Percentiles rank a stretch among this genome's conserved stretches.
phyloP scores from a whole-genome alignment of 352 stramenopile species.

The Pythium dissotocum region DNA sequence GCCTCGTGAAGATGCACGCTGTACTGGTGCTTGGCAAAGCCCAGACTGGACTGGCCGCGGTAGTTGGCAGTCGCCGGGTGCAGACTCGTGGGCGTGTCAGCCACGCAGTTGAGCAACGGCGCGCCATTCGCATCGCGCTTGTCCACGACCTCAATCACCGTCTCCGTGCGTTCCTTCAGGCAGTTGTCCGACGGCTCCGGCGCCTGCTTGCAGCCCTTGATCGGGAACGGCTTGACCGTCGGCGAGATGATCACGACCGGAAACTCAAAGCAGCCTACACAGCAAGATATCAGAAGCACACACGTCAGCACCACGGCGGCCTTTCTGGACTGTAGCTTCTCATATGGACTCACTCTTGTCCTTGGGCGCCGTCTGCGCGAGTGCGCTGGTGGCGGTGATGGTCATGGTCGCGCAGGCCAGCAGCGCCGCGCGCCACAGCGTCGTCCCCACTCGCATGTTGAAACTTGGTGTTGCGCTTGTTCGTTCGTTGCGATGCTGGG shows the following conservation, averaged over 20 bases:
- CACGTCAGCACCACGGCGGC: background rate
- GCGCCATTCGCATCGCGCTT: conserved; percentile 35
- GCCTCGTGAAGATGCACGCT: conserved; percentile 56
- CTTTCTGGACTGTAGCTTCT: background rate
- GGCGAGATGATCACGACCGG: conserved; percentile 67
- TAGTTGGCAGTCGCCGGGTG: conserved; percentile 61
- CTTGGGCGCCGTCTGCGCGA: background rate
- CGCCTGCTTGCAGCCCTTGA: conserved; percentile 58
- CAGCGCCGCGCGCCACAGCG: conserved; percentile 1
- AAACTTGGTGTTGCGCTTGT: background rate
- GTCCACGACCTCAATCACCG: conserved; percentile 64
- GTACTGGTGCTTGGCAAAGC: conserved; percentile 79
- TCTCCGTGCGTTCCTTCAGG: conserved; percentile 53
- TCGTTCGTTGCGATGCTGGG: too few species aligned
- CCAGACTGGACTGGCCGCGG: conserved; percentile 74
- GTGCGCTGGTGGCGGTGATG: background rate
- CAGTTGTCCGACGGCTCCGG: conserved; percentile 63
- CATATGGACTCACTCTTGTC: background rate
- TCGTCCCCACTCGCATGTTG: background rate
- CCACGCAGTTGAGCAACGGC: conserved; percentile 47
- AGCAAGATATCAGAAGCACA: background rate
- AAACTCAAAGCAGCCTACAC: conserved; percentile 62
- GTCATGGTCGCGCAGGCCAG: background rate
- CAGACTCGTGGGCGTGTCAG: conserved; percentile 35
- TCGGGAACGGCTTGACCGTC: conserved; percentile 48